A percentile compares a stretch with the other conserved stretches of the same genome.
Conservation (phyloP, 106 monocot genomes). For the Acorus calamus region DNA sequence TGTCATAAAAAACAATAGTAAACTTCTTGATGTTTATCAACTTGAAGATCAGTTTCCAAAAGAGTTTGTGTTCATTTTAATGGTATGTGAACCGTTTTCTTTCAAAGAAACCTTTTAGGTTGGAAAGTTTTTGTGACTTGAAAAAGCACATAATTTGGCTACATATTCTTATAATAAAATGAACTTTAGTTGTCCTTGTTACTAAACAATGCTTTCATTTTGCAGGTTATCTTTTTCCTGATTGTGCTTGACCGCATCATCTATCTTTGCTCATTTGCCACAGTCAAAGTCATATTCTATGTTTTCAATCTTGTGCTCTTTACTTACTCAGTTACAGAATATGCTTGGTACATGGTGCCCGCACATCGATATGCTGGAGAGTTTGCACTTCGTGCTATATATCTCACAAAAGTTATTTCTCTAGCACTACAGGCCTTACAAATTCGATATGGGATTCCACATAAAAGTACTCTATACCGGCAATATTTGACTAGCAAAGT, state of each 20-base stretch:
- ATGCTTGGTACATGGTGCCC: conserved; percentile 76
- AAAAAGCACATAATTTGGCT: background rate
- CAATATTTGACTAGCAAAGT: conserved; percentile 89
- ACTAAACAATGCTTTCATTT: conserved; percentile 3
- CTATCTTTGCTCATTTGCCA: conserved; percentile 85
- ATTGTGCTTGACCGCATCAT: conserved; percentile 92
- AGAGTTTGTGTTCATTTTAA: conserved; percentile 94
- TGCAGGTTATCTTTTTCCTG: conserved; percentile 88
- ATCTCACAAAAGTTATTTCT: conserved; percentile 80
- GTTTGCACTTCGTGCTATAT: conserved; percentile 90
- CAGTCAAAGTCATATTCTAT: conserved; percentile 69
- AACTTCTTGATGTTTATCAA: conserved; percentile 93
- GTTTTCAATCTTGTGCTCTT: conserved; percentile 78
- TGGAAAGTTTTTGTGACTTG: background rate
- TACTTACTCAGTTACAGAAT: conserved; percentile 88
- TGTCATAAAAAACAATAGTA: conserved; percentile 89
- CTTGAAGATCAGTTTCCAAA: conserved; percentile 96
- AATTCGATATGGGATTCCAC: conserved; percentile 81
- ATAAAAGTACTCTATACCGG: conserved; percentile 77
- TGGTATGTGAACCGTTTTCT: conserved; percentile 31
- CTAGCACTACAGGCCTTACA: conserved; percentile 81
- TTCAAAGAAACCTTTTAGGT: background rate
- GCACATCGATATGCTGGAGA: conserved; percentile 54
- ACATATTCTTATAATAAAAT: background rate
- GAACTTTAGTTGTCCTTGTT: background rate